Conservation (phyloP, 139 green algal genomes). For the Chlamydomonas asymmetrica region DNA sequence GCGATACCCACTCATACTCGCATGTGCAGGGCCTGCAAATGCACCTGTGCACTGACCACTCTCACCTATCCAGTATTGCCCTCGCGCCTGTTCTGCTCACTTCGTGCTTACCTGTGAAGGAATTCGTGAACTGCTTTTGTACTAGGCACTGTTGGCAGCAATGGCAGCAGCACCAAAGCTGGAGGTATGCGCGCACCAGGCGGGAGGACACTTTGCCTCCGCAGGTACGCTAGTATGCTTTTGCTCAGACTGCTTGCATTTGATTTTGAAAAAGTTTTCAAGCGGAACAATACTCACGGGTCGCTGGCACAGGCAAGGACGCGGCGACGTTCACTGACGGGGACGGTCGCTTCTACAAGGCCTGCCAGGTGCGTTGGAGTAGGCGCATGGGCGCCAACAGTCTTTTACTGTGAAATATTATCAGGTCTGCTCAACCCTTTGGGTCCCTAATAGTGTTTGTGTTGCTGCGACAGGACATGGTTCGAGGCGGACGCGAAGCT, state of each 20-base stretch:
- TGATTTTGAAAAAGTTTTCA: background rate
- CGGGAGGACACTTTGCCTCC: constrained; percentile 15
- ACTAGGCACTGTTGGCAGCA: too few species aligned
- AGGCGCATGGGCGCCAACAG: background rate
- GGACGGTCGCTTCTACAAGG: constrained; percentile 22
- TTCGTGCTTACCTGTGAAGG: too few species aligned
- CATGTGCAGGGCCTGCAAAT: too few species aligned
- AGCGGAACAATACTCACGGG: background rate
- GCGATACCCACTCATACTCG: too few species aligned
- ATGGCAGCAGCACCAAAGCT: background rate
- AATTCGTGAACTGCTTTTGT: too few species aligned
- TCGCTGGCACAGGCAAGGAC: constrained; percentile 11
- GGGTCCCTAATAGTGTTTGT: background rate
- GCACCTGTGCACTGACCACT: too few species aligned
- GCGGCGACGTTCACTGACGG: constrained; percentile 20
- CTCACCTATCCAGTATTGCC: too few species aligned
- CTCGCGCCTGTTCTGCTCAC: too few species aligned
- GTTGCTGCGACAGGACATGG: background rate
- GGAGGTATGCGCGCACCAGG: constrained; percentile 20
- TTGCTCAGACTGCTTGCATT: background rate
- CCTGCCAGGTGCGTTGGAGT: constrained; percentile 7
- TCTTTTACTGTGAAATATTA: background rate
- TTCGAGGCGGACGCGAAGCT: constrained; percentile 13
- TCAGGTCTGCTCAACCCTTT: background rate
- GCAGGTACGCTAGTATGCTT: background rate